Evolutionary conservation across 768 basidiomycete species (phyloP), one percentile per base, ranked within the genome.

Genomic region (Tricholoma bakamatsutake): DNA sequence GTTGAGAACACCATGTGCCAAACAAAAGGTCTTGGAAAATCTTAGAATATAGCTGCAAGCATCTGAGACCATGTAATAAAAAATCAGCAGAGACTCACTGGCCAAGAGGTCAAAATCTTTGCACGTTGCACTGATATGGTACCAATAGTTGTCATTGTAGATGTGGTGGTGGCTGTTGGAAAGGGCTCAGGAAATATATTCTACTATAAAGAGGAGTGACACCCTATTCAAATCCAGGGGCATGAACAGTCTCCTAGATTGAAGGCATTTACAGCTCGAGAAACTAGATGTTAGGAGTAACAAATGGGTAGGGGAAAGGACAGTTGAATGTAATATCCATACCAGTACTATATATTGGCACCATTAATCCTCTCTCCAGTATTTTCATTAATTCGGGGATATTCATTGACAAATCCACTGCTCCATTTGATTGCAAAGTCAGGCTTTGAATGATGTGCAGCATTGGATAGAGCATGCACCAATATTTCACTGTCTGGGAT

Each of bases 381-480:
- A 1, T 53, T 18, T 1, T 34, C 39, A 31, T 64, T 58, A 0
- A 24, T 7, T 27, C 62, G 18, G 0, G 65, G 33, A 37, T 68
- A 72, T 52, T 74, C 71, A 43, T 69, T 70, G 1, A 73, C 61
- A 18, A 66, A 64, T 0, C 57, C 51, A 30, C 61, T 62, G 0
- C 70, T 62, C 27, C 63, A 45, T 6, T 56, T n/a, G 15, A 67
- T 58, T 10, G 5, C 13, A 17, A 57, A 55, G 13, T 56, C 56
- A 9, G 39, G 39, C n/a, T 17, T 6, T 18, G 11, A n/a, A 9
- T 2, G 11, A 9, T 33, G 5, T 0, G 56, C 18, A 11, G 34
- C 17, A 34, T 57, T 57, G n/a, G 35, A 5, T 9, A 57, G 21
- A 7, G 52, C 52, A 34, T 57, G 39, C 2, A 53, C 50, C 10